Evolutionary conservation across 164 flowering plant genomes (phyloP).

Genomic region (Nymphaea colorata): DNA sequence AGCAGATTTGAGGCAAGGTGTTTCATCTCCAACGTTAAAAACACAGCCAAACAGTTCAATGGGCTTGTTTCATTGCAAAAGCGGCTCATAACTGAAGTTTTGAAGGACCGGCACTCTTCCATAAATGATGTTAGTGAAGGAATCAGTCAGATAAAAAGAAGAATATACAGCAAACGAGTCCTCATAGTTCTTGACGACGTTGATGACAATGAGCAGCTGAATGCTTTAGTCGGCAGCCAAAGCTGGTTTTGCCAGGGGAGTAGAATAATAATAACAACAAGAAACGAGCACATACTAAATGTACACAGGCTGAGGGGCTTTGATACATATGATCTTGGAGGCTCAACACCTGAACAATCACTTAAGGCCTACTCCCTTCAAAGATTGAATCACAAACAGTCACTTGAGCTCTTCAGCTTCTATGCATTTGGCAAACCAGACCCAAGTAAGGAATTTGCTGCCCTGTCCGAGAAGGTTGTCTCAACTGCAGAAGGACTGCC

Average conservation of each 20-base stretch:
- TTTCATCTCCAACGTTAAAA: background rate
- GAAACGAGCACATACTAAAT: background rate
- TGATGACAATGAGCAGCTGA: background rate
- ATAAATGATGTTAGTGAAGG: background rate
- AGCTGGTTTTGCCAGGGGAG: background rate
- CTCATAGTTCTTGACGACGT: background rate
- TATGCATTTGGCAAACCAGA: background rate
- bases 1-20: background rate
- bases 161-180: background rate
- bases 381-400: background rate
- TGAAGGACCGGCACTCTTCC: background rate
- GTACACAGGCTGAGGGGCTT: background rate
- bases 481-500: background rate
- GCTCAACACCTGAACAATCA: too few species aligned
- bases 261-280: background rate
- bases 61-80: background rate
- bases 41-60: background rate
- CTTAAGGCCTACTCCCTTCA: background rate
- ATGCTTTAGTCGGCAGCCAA: background rate
- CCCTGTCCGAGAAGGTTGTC: background rate
- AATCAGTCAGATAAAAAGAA: background rate
- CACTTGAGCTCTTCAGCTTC: background rate
- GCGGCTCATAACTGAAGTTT: background rate
- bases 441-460: background rate
- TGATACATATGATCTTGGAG: background rate